Evolutionary conservation across 2,329 filamentous ascomycete genomes (phyloP).

Genomic region (Ceratocystis colombiana): DNA sequence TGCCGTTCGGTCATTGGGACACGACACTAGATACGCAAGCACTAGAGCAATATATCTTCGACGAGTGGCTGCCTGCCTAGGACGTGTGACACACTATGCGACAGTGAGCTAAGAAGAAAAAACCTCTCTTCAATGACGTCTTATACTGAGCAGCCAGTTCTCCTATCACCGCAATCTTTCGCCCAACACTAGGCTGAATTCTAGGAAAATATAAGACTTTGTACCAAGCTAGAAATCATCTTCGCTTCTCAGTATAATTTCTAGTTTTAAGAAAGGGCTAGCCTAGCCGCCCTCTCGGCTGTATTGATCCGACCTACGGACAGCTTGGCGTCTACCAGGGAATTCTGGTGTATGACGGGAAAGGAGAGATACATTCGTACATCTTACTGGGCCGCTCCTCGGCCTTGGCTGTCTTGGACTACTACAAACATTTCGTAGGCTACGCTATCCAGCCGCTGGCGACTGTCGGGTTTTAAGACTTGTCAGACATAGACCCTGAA

Average conservation of each 20-base stretch:
- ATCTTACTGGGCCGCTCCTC: background rate
- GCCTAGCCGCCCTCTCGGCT: background rate
- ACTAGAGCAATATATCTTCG: background rate
- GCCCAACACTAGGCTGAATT: too few species aligned
- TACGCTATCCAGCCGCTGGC: background rate
- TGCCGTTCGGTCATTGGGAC: background rate
- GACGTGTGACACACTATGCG: background rate
- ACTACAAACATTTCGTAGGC: background rate
- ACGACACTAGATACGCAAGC: background rate
- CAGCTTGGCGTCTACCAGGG: background rate
- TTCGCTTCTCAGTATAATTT: background rate
- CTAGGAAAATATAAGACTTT: too few species aligned
- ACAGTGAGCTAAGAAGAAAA: too few species aligned
- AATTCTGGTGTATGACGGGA: background rate
- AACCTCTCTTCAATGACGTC: too few species aligned
- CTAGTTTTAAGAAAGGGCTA: background rate
- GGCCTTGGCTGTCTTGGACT: slow-evolving; percentile 7
- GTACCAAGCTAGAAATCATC: background rate
- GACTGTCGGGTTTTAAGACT: background rate
- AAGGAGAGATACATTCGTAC: background rate
- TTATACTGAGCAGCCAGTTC: too few species aligned
- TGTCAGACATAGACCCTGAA: background rate
- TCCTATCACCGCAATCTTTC: too few species aligned
- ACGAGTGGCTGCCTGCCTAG: background rate
- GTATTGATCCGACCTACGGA: background rate